Conservation (phyloP, 345 rosid species). For the Brassica rapa region DNA sequence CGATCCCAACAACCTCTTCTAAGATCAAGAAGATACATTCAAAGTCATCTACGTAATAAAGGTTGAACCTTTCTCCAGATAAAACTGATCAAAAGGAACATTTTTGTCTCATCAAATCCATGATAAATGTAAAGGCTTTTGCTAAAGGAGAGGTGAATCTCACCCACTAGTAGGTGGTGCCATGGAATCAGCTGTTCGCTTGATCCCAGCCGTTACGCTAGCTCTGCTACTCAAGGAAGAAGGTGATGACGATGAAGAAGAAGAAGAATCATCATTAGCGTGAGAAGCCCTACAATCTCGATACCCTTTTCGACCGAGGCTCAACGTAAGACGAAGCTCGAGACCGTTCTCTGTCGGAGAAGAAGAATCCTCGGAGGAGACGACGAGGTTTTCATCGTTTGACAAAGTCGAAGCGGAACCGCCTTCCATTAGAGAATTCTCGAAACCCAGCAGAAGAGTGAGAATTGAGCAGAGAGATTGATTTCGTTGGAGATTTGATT, state of each 20-base stretch:
- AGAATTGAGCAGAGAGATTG: constrained; percentile 7
- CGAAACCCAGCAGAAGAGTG: constrained; percentile 5
- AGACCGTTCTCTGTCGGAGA: constrained; percentile 60
- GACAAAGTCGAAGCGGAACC: constrained; percentile 59
- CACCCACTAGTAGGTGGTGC: constrained; percentile 58
- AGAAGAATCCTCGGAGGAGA: constrained; percentile 82
- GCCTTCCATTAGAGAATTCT: constrained; percentile 36
- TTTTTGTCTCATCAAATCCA: constrained; percentile 8
- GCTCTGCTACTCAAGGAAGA: constrained; percentile 50
- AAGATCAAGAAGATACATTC: constrained; percentile 15
- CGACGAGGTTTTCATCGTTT: constrained; percentile 51
- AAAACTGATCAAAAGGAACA: constrained; percentile 13
- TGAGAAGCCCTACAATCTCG: constrained; percentile 53
- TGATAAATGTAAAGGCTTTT: neutral
- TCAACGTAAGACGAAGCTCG: constrained; percentile 66
- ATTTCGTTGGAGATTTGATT: constrained; percentile 18
- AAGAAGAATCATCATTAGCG: constrained; percentile 57
- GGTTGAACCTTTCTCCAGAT: constrained; percentile 6
- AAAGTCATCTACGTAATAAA: constrained; percentile 11
- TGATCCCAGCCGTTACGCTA: constrained; percentile 56
- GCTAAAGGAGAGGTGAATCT: constrained; percentile 19
- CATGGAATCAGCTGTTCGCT: constrained; percentile 73
- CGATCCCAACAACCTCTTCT: constrained; percentile 10
- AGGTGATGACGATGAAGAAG: constrained; percentile 52
- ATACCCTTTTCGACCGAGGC: constrained; percentile 47